A percentile compares a stretch with the other conserved stretches of the same genome.
Conservation (phyloP, 345 rosid species). For the Lagerstroemia speciosa region DNA sequence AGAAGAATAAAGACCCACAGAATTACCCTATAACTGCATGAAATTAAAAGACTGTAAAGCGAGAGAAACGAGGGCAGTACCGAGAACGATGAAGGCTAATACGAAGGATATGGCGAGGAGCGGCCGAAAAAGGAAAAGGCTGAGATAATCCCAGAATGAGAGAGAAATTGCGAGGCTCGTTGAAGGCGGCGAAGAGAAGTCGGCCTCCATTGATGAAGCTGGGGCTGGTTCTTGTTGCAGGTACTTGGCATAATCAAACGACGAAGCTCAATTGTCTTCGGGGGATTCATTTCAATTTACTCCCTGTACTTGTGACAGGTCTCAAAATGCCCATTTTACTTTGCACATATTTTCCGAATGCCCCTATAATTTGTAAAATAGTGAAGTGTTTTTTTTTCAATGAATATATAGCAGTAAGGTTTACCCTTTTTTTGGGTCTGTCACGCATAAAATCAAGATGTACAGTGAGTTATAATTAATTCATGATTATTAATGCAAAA, state of each 20-base stretch:
- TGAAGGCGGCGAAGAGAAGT: conserved; percentile 12
- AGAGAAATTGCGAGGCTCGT: conserved; percentile 5
- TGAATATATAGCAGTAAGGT: no score
- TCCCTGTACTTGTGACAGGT: neutral
- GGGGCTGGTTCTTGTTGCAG: neutral
- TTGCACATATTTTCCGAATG: neutral
- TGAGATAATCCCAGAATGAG: conserved; percentile 18
- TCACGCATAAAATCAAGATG: no score
- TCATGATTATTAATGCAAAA: no score
- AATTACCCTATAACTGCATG: no score
- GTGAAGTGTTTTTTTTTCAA: no score
- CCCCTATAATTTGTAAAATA: neutral
- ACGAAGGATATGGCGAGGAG: conserved; percentile 48
- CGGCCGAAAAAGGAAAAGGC: conserved; percentile 42
- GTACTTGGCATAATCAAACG: no score
- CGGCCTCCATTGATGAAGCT: conserved; percentile 16
- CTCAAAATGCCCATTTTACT: neutral
- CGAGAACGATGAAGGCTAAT: conserved; percentile 37
- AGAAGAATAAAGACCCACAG: neutral
- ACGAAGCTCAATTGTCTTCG: neutral
- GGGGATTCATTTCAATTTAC: neutral
- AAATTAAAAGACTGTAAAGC: neutral
- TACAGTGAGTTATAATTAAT: no score
- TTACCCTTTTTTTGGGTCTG: no score
- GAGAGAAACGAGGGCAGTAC: conserved; percentile 18